These are phyloP conservation scores for Cystobasidium pallidum DNA, from an alignment of 1,284 basidiomycete species.

Conservation along the genomic window DNA sequence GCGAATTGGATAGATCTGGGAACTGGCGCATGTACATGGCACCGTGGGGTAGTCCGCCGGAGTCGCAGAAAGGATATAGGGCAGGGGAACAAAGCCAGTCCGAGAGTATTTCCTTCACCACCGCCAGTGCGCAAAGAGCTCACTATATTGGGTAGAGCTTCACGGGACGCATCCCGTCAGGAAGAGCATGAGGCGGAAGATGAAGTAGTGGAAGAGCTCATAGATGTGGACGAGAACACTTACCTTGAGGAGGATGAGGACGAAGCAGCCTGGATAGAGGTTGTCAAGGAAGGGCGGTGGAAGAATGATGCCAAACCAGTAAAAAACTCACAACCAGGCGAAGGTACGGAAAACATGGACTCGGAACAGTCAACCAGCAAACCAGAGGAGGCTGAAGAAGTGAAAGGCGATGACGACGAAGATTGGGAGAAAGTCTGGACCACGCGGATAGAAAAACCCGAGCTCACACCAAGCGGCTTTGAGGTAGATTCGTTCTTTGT, in stretches of 20 bases:
- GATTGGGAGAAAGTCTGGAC: conserved; percentile 30
- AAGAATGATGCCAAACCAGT: conserved; percentile 29
- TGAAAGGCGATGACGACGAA: conserved; percentile 3
- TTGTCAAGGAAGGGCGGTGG: conserved; percentile 40
- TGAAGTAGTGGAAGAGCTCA: conserved; percentile 76
- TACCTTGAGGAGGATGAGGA: conserved; percentile 52
- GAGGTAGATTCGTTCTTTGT: conserved; percentile 21
- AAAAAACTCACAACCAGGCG: conserved; percentile 34
- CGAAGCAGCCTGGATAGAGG: conserved; percentile 46
- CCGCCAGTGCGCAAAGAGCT: conserved; percentile 17
- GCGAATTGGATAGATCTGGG: conserved; percentile 90
- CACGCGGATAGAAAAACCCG: conserved; percentile 29
- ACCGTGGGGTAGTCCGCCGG: conserved; percentile 17
- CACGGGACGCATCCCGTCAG: conserved; percentile 6
- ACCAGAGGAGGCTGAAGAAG: background rate
- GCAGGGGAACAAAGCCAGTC: background rate
- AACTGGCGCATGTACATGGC: conserved; percentile 88
- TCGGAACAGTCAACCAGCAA: background rate
- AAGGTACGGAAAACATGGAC: conserved; percentile 42
- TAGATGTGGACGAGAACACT: conserved; percentile 67
- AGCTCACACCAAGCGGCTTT: conserved; percentile 5
- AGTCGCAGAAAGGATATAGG: conserved; percentile 24
- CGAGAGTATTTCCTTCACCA: background rate
- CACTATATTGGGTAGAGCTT: conserved; percentile 21
- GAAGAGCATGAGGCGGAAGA: conserved; percentile 65